Base-by-base conservation (phyloP, 768 basidiomycete species). In the Lactifluus subvellereus region DNA sequence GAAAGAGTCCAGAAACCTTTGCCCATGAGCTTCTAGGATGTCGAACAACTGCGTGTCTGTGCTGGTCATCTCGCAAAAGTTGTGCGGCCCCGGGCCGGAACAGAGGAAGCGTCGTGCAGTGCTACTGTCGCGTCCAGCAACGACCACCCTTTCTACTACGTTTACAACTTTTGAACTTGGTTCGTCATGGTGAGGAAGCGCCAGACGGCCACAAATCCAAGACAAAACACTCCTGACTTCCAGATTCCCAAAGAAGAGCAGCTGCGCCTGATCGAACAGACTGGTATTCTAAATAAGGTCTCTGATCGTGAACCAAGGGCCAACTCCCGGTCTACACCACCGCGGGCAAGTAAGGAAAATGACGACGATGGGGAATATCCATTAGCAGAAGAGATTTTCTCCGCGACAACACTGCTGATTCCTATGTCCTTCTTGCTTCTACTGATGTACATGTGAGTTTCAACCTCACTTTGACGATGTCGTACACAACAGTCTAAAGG, bases 381-480 rank as follows among this genome's bases (percentile, higher is more conserved):
- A 20, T 74, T 87, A 4, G 78, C 77, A 7, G 87, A 88, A 64
- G 90, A 92, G 75, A 78, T 91, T 43, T 85, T 91, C 72, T 80
- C 84, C 66, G 77, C 88, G 10, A 66, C 81, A 18, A 72, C 88
- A 20, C 74, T 87, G 57, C 81, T 91, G 59, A 85, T 88, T 38
- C 91, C 91, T 0, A 83, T 88, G 68, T 83, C 83, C 3, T 92
- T 86, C 70, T 75, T 92, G 54, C 77, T 92, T 43, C 69, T 92
- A 16, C 75, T 91, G 77, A 91, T 94, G 89, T 86, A 91, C 70
- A 88, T 93, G 91, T 94, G 71, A 69, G 89, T 76, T 10, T 49
- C 9, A 27, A n/a, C 30, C 43, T 27, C 42, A 27, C 33, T 4
- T 20, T 10, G 14, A 47, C n/a, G 16, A 14, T 13, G 32, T 18